phyloP scores from a whole-genome alignment of 2,329 filamentous ascomycete species.

The Scorias spongiosa region DNA sequence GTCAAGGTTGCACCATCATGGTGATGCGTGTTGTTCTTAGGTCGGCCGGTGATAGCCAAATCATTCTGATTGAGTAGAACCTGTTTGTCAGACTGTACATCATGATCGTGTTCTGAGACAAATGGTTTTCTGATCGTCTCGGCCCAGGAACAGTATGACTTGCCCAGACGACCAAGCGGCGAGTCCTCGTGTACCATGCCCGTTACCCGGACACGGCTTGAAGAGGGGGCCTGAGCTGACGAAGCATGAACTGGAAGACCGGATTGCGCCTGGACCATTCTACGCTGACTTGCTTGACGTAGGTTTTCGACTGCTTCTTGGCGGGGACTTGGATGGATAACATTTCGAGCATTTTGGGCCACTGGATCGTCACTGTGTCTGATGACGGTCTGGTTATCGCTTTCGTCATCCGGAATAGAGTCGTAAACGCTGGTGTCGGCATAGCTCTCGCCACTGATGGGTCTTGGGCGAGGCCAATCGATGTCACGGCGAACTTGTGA shows the following conservation, averaged over 20 bases:
- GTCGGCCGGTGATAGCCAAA: neutral
- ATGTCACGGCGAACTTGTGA: constrained; percentile 4
- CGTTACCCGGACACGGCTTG: neutral
- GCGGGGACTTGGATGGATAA: neutral
- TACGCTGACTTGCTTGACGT: neutral
- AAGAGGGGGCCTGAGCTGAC: neutral
- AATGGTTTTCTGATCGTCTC: neutral
- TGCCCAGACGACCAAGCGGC: neutral
- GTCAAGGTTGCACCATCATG: no score
- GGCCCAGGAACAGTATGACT: neutral
- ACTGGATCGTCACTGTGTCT: neutral
- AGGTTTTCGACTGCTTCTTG: neutral
- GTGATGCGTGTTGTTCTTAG: no score
- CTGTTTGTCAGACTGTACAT: neutral
- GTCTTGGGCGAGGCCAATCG: neutral
- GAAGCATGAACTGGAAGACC: neutral
- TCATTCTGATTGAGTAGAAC: neutral
- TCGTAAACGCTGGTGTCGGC: constrained; percentile 11
- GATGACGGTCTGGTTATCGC: neutral
- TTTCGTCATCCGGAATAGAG: neutral
- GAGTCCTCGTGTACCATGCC: neutral
- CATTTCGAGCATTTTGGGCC: neutral
- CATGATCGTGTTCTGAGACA: neutral
- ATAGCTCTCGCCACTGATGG: constrained; percentile 8
- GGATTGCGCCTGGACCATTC: neutral